Evolutionary conservation across 805 yeast species (phyloP).

Genomic region (Suhomyces canberraensis): DNA sequence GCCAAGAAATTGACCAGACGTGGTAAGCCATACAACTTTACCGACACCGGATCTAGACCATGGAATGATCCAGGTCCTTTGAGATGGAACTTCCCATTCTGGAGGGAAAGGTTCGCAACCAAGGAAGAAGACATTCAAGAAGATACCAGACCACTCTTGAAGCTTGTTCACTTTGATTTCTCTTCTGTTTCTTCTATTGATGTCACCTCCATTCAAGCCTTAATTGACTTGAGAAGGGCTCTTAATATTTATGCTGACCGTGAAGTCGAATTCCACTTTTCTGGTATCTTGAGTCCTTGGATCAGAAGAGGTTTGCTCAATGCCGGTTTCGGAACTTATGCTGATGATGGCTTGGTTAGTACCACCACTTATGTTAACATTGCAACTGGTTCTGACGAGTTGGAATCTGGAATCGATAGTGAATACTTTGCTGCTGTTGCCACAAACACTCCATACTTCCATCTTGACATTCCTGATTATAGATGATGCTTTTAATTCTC

Average conservation of each 20-base stretch:
- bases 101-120: constrained; percentile 14
- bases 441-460: constrained; percentile 74
- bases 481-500: constrained; percentile 4
- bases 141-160: constrained; percentile 61
- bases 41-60: constrained; percentile 61
- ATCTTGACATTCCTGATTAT: constrained; percentile 69
- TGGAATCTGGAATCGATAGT: constrained; percentile 26
- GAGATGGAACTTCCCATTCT: constrained; percentile 33
- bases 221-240: constrained; percentile 73
- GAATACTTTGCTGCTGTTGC: constrained; percentile 53
- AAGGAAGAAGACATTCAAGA: constrained; percentile 15
- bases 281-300: constrained; percentile 86
- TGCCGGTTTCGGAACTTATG: constrained; percentile 72
- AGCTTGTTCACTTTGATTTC: constrained; percentile 77
- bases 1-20: constrained; percentile 59
- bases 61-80: constrained; percentile 88
- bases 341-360: constrained; percentile 37
- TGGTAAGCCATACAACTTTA: constrained; percentile 44
- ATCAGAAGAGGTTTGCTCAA: constrained; percentile 69
- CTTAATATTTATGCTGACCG: constrained; percentile 71
- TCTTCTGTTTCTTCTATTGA: constrained; percentile 73
- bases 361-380: constrained; percentile 41
- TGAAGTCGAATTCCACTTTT: constrained; percentile 86
- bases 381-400: constrained; percentile 27
- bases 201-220: constrained; percentile 73